Evolutionary conservation across 148 eudicot species (phyloP), one percentile per base, ranked within the genome.

Genomic region (Simmondsia chinensis): DNA sequence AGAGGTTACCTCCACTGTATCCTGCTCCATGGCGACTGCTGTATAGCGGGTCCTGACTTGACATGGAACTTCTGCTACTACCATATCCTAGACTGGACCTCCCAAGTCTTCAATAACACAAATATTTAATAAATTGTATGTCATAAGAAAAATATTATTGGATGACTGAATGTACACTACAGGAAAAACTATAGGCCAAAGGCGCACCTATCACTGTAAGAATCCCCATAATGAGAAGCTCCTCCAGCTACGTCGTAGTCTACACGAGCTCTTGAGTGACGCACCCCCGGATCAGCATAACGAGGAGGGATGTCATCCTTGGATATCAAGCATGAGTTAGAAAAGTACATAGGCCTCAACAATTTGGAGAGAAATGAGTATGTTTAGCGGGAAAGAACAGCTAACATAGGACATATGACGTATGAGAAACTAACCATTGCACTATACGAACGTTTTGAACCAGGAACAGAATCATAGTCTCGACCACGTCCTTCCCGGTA

Each of bases 301-400:
- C 95, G 94, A 12, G 86, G 81, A 65, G 80, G 76, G 15, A 53
- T 70, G 23, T 91, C 97, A 64, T 91, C 97, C 97, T 91, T 20
- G 32, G 10, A 46, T 5, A 39, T 43, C 3, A 41, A 40, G 18
- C 25, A 17, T 18, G 6, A 0, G 27, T 11, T 8, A 12, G 11
- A 39, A 33, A n/a, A n/a, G n/a, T n/a, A n/a, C n/a, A n/a, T n/a
- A n/a, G n/a, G n/a, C n/a, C n/a, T n/a, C n/a, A n/a, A n/a, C n/a
- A n/a, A n/a, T n/a, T n/a, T n/a, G n/a, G n/a, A n/a, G n/a, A n/a
- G n/a, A n/a, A n/a, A n/a, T n/a, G n/a, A n/a, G n/a, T n/a, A n/a
- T n/a, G n/a, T n/a, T n/a, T n/a, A n/a, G n/a, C n/a, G n/a, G n/a
- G n/a, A n/a, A n/a, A n/a, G n/a, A 22, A 29, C 5, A 29, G 12